Evolutionary conservation across 345 rosid genomes (phyloP), one percentile per base, ranked within the genome.

Genomic region (Rhodamnia rubescens): DNA sequence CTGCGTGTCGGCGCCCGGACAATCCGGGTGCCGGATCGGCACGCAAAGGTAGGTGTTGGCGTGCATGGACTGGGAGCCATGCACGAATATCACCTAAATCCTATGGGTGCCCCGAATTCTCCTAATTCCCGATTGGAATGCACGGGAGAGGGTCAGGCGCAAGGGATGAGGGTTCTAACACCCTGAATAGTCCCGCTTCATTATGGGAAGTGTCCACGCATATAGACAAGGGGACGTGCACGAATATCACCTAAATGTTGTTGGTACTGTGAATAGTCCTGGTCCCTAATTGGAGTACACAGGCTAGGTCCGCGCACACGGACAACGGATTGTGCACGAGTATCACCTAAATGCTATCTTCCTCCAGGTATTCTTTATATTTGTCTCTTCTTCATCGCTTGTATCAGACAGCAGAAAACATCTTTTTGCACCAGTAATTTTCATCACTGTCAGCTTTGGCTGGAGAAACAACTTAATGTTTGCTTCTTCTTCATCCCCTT

Each of bases 91-190:
- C 78, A 69, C 78, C 78, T 69, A 69, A 69, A 69, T 5, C 32
- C 13, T 7, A 3, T 13, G 9, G 7, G 20, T 59, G 1, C 40
- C 69, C 16, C 1, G 4, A 27, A 6, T 27, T 13, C 74, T 27
- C 20, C 9, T n/a, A 59, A 8, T 13, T 59, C 36, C 2, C 13
- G 5, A 59, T 59, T 27, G 10, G 15, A 59, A 8, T 61, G 75
- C 75, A 15, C 10, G 0, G 0, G 6, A 10, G 7, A 0, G 2
- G 20, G 26, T 69, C 2, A 0, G 0, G 4, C 13, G 5, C 78
- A 69, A 36, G 1, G 7, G 21, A 29, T 15, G 29, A 7, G 53
- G 74, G 5, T 61, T 29, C 21, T 0, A 61, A 29, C 74, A 61
- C 16, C 74, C 8, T 61, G 42, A 61, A 61, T 29, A 8, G 10